These are phyloP conservation scores for Lichenothelia convexa DNA, from an alignment of 495 filamentous ascomycete species.

Conservation along the genomic window DNA sequence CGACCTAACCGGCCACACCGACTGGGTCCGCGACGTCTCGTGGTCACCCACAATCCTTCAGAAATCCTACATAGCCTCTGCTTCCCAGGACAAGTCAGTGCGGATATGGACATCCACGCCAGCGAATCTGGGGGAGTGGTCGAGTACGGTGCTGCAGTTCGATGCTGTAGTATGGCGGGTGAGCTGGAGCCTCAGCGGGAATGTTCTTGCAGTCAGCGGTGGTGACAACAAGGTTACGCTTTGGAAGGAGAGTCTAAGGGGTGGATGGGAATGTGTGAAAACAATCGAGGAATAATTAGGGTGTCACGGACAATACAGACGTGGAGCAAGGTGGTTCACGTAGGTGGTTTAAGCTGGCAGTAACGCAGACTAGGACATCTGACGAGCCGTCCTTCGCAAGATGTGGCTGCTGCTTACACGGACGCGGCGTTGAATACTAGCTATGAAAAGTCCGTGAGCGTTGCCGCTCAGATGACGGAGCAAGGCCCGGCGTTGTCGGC, in stretches of 20 bases:
- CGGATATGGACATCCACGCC: constrained; percentile 74
- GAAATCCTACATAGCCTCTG: constrained; percentile 88
- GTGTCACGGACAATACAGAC: too few species aligned
- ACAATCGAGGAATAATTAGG: constrained; percentile 68
- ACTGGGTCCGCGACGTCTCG: constrained; percentile 96
- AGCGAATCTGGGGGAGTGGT: constrained; percentile 34
- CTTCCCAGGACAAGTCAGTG: constrained; percentile 90
- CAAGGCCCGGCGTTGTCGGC: too few species aligned
- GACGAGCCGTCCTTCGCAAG: too few species aligned
- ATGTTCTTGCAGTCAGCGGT: constrained; percentile 81
- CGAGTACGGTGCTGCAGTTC: constrained; percentile 64
- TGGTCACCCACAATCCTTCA: constrained; percentile 88
- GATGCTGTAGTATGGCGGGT: constrained; percentile 86
- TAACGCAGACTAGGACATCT: too few species aligned
- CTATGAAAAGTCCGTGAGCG: too few species aligned
- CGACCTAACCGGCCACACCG: constrained; percentile 62
- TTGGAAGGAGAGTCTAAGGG: constrained; percentile 68
- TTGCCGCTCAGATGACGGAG: too few species aligned
- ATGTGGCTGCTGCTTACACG: too few species aligned
- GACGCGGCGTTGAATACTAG: too few species aligned
- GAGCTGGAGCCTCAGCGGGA: constrained; percentile 94
- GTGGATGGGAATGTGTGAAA: constrained; percentile 86
- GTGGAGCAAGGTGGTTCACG: too few species aligned
- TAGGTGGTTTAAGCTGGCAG: too few species aligned
- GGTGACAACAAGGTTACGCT: constrained; percentile 93